phyloP scores from a whole-genome alignment of 139 green algal species.

The Chlorella sp. region DNA sequence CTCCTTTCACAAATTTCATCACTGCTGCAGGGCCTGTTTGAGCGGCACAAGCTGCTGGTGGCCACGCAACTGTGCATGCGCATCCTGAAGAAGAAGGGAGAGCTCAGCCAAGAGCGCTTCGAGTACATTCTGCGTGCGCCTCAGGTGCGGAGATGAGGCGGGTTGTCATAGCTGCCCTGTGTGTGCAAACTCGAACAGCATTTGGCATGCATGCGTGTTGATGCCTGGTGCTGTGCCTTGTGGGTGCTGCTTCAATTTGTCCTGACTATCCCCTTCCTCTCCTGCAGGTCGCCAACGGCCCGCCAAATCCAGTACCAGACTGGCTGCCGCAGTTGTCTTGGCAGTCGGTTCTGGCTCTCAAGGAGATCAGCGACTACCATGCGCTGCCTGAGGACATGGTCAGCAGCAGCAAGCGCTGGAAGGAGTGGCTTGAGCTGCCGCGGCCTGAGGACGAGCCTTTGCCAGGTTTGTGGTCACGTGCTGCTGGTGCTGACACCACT shows the following conservation, averaged over 20 bases:
- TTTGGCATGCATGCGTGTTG: neutral
- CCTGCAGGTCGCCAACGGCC: slow-evolving; percentile 48
- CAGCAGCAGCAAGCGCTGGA: slow-evolving; percentile 85
- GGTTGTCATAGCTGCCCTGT: neutral
- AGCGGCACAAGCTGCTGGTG: slow-evolving; percentile 94
- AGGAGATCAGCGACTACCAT: slow-evolving; percentile 86
- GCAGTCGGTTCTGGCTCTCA: slow-evolving; percentile 65
- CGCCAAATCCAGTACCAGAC: slow-evolving; percentile 82
- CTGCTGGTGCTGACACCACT: neutral
- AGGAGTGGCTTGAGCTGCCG: slow-evolving; percentile 92
- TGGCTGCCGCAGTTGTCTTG: slow-evolving; percentile 79
- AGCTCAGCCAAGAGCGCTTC: slow-evolving; percentile 81
- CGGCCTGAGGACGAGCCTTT: slow-evolving; percentile 89
- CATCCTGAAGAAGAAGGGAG: slow-evolving; percentile 72
- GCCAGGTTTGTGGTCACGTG: slow-evolving; percentile 52
- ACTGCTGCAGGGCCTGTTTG: slow-evolving; percentile 86
- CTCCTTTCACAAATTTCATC: neutral
- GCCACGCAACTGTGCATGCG: slow-evolving; percentile 89
- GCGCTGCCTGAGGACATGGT: slow-evolving; percentile 87
- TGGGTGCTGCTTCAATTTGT: neutral
- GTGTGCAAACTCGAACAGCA: neutral
- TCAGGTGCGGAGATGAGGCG: slow-evolving; percentile 32
- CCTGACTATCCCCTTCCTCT: neutral
- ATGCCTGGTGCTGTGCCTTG: neutral
- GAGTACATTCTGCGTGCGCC: slow-evolving; percentile 86